Percentiles rank a stretch among this genome's conserved stretches.
Conservation (phyloP, 2,329 filamentous ascomycete species). For the Colletotrichum camelliae region DNA sequence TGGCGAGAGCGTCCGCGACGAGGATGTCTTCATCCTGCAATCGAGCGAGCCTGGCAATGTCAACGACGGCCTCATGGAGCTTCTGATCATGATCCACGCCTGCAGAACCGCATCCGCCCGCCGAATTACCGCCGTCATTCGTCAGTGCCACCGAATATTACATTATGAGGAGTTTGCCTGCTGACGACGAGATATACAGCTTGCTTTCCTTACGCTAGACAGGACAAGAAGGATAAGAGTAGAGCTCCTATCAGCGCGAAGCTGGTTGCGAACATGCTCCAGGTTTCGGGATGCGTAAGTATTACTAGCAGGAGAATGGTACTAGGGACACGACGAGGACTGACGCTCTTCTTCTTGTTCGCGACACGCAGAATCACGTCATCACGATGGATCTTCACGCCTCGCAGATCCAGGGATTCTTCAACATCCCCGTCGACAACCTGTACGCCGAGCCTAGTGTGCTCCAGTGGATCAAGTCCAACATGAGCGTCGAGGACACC, state of each 20-base stretch:
- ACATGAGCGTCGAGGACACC: conserved; percentile 75
- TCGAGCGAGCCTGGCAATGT: conserved; percentile 88
- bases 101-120: conserved; percentile 68
- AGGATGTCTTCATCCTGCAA: conserved; percentile 83
- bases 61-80: conserved; percentile 92
- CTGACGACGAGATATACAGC: conserved; percentile 43
- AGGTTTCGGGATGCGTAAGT: conserved; percentile 74
- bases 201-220: conserved; percentile 89
- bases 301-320: background rate
- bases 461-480: conserved; percentile 82
- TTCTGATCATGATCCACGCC: conserved; percentile 91
- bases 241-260: conserved; percentile 88
- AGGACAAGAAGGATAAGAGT: conserved; percentile 89
- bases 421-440: conserved; percentile 73
- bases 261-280: conserved; percentile 90
- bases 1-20: conserved; percentile 87
- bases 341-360: background rate
- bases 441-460: conserved; percentile 88
- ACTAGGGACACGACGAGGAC: background rate
- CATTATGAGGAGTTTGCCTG: background rate
- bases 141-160: background rate
- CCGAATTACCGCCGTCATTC: conserved; percentile 83
- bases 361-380: conserved; percentile 40
- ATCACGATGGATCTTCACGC: conserved; percentile 92
- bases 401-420: conserved; percentile 87